phyloP scores from a whole-genome alignment of 768 basidiomycete species.

The Sistotremastrum niveocremeum region DNA sequence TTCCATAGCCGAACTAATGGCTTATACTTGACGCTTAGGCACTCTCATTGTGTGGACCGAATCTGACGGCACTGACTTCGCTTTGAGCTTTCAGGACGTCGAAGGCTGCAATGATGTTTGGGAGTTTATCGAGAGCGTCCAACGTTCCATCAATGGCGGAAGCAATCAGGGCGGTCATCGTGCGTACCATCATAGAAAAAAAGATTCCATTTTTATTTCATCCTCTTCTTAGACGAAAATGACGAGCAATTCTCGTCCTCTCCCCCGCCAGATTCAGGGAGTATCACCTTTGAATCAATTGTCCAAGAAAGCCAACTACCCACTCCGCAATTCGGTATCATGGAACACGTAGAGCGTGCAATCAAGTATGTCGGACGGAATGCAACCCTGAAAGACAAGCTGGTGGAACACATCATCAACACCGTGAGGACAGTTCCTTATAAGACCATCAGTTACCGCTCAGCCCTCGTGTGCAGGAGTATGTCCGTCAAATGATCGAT shows the following conservation, averaged over 20 bases:
- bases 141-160: conserved; percentile 59
- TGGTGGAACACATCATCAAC: conserved; percentile 79
- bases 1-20: conserved; percentile 1
- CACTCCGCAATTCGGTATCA: conserved; percentile 59
- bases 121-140: conserved; percentile 91
- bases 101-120: conserved; percentile 95
- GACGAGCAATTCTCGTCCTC: conserved; percentile 34
- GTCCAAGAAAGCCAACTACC: conserved; percentile 66
- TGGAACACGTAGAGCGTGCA: conserved; percentile 64
- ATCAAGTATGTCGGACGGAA: conserved; percentile 66
- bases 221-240: conserved; percentile 7
- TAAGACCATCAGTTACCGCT: conserved; percentile 1
- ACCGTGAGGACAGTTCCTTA: conserved; percentile 42
- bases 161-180: conserved; percentile 30
- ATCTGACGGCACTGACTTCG: conserved; percentile 87
- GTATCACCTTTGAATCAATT: conserved; percentile 48
- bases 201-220: conserved; percentile 10
- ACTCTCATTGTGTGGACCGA: conserved; percentile 99
- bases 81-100: conserved; percentile 91
- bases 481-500: conserved; percentile 74
- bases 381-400: conserved; percentile 62
- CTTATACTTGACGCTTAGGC: conserved; percentile 33
- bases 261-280: conserved; percentile 38
- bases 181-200: conserved; percentile 1
- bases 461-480: conserved; percentile 40